phyloP scores from a whole-genome alignment of 2,329 filamentous ascomycete genomes.

The Aspergillus ibericus region DNA sequence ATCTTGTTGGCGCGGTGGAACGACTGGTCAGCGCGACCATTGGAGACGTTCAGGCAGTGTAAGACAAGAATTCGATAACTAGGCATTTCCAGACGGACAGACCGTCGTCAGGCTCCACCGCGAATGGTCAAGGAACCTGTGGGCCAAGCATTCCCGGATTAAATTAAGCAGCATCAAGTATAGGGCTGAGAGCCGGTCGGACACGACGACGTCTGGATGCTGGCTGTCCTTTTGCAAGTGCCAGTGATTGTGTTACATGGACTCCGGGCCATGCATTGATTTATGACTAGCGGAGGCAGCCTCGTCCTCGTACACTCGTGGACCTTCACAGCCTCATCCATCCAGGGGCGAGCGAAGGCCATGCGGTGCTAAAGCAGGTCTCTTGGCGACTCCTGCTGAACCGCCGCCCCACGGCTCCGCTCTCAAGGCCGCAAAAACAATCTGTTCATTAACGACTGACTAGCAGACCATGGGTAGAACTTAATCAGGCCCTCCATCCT shows the following conservation, averaged over 20 bases:
- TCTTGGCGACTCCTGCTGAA: slow-evolving; percentile 15
- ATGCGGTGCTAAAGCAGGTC: background rate
- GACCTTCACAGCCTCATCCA: background rate
- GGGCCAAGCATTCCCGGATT: slow-evolving; percentile 5
- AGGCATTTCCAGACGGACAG: background rate
- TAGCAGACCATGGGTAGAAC: slow-evolving; percentile 11
- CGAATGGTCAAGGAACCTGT: slow-evolving; percentile 8
- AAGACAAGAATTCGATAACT: background rate
- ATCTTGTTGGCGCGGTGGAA: background rate
- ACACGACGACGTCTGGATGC: background rate
- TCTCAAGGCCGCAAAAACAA: slow-evolving; percentile 10
- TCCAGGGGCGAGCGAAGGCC: background rate
- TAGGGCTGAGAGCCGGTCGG: slow-evolving; percentile 5
- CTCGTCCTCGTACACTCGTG: background rate
- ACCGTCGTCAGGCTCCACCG: background rate
- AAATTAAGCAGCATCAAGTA: background rate
- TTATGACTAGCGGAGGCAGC: too few species aligned
- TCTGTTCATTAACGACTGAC: slow-evolving; percentile 8
- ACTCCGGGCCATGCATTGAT: background rate
- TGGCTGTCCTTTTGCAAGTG: background rate
- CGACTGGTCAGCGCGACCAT: background rate
- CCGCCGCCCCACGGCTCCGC: slow-evolving; percentile 16
- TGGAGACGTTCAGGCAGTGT: background rate
- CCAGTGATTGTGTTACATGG: background rate
- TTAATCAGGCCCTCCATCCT: slow-evolving; percentile 5